Conservation (phyloP, 2,329 filamentous ascomycete genomes). For the Fusarium ambrosium region DNA sequence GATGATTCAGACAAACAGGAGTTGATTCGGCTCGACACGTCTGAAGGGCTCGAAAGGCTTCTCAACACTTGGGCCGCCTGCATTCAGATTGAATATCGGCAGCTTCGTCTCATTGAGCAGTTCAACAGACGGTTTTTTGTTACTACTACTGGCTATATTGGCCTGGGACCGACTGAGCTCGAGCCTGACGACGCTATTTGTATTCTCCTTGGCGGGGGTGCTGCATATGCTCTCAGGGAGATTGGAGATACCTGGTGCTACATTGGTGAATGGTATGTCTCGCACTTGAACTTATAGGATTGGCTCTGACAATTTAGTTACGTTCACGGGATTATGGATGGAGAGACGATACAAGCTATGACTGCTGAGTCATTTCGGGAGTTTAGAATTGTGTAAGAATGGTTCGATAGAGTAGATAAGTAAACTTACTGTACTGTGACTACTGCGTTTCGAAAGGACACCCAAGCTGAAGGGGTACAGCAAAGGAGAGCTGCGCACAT, state of each 20-base stretch:
- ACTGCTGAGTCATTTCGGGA: background rate
- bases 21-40: background rate
- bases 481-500: background rate
- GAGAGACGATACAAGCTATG: background rate
- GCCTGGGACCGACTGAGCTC: slow-evolving; percentile 1
- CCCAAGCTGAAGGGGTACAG: background rate
- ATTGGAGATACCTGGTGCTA: background rate
- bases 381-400: background rate
- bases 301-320: background rate
- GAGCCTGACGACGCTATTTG: background rate
- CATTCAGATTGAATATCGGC: background rate
- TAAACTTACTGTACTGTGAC: background rate
- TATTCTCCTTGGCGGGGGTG: background rate
- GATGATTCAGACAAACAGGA: background rate
- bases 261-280: slow-evolving; percentile 16
- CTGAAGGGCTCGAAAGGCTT: background rate
- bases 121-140: slow-evolving; percentile 8
- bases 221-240: slow-evolving; percentile 3
- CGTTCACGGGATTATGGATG: background rate
- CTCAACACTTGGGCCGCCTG: slow-evolving; percentile 11
- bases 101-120: slow-evolving; percentile 14
- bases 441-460: background rate
- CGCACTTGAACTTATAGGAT: background rate
- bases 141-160: background rate
- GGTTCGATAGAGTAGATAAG: background rate